Percentiles rank a stretch among this genome's conserved stretches.
Conservation (phyloP, 2,329 filamentous ascomycete species). For the Aspergillaceae sp. region DNA sequence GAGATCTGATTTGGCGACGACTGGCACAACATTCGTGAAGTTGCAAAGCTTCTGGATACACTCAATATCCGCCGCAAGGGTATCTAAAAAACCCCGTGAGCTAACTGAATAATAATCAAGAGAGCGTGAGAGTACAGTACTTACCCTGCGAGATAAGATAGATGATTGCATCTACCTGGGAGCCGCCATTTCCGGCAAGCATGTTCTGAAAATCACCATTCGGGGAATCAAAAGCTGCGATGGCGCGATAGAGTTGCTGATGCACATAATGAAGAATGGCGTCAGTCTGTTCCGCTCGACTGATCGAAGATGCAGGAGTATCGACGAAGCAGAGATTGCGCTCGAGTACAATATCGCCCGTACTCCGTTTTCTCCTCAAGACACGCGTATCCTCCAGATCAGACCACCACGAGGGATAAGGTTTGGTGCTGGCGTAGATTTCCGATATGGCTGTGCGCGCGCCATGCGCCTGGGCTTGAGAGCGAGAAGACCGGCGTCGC, state of each 20-base stretch:
- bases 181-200: conserved; percentile 71
- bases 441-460: conserved; percentile 46
- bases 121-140: conserved; percentile 16
- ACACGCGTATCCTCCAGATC: conserved; percentile 60
- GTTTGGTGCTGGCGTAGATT: conserved; percentile 69
- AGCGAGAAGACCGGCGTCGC: conserved; percentile 15
- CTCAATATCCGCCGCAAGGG: conserved; percentile 58
- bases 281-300: conserved; percentile 46
- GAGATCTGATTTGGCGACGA: conserved; percentile 70
- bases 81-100: conserved; percentile 34
- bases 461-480: conserved; percentile 11
- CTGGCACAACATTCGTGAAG: conserved; percentile 75
- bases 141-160: conserved; percentile 70
- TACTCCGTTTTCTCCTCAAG: conserved; percentile 58
- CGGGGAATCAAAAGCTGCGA: conserved; percentile 52
- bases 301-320: conserved; percentile 55
- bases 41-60: conserved; percentile 61
- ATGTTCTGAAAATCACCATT: conserved; percentile 69
- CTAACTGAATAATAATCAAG: neutral
- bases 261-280: conserved; percentile 64
- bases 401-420: conserved; percentile 85
- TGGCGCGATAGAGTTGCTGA: conserved; percentile 55
- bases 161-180: conserved; percentile 74
- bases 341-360: conserved; percentile 70
- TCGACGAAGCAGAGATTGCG: conserved; percentile 92